Evolutionary conservation across 768 basidiomycete species (phyloP), one percentile per base, ranked within the genome.

Genomic region (Serpula lacrymans): DNA sequence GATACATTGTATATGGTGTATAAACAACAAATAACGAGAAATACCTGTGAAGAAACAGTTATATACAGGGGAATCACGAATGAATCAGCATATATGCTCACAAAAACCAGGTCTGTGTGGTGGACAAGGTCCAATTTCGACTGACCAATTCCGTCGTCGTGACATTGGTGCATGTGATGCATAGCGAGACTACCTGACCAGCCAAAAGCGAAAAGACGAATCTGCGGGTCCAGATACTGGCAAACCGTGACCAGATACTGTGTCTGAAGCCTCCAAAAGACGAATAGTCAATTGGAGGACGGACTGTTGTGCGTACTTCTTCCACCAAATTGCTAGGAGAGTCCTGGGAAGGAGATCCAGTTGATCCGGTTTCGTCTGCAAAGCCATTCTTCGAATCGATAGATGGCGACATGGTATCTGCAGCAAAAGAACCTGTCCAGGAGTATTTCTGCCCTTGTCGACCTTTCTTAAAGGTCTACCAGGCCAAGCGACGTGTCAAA

Each of bases 1-100:
- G 71, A 58, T 89, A 91, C 24, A 93, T 87, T 26, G 90, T 93
- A 67, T 89, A 92, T 0, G 90, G 90, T 17, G 90, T 90, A 57
- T 91, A 93, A 40, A 80, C 63, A 20, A 72, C 33, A 58, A 85
- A 87, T 17, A 93, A 55, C 4, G 86, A 73, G 53, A 89, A 82
- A 63, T 93, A 92, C 49, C 89, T 91, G 47, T 16, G 17, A 37
- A 31, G 27, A 34, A 37, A 31, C 34, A 29, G 32, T 36, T 7
- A 26, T 16, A n/a, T 25, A 30, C 10, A 24, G 21, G 14, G 21
- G 35, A 34, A 18, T 8, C 4, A 12, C 22, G 13, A 9, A 23
- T 22, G 27, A 12, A 37, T 14, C 25, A 30, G 16, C 13, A 14
- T 48, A 13, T 12, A 26, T 36, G 73, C 83, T 51, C 55, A 89